Base-by-base conservation (phyloP, 306 rosid species). In the Rosa persica region DNA sequence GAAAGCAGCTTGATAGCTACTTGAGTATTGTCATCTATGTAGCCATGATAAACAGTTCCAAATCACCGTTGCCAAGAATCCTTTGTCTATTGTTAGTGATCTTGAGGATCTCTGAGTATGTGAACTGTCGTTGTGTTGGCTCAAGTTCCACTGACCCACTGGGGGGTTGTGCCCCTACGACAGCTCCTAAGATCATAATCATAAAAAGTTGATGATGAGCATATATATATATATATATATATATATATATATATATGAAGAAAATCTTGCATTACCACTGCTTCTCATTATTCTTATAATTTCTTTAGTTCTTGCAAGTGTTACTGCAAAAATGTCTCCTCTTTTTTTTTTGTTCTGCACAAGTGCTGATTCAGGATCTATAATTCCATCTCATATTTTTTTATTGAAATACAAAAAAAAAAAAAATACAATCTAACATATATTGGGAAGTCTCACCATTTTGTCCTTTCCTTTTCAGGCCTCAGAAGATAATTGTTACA, bases 1-100 rank as follows among this genome's bases (percentile, higher is more conserved):
- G 91, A 87, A 64, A 87, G 88, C 75, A 87, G 73, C 85, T 90
- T 90, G 5, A 87, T 78, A 62, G 92, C 92, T 12, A 90, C 93
- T 82, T 81, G 76, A 75, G 69, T 82, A 30, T 60, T 76, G 49
- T 71, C 79, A n/a, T 84, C 87, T 51, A 82, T 54, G 49, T 42
- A 44, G 10, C 91, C 91, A 46, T 82, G 78, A 68, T 72, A 89
- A 58, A 87, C 93, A 15, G 51, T 68, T 52, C 91, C 89, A 55
- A 84, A 87, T 57, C 89, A 64, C 91, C 91, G 64, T 51, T 82
- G 5, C 87, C 91, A 6, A 89, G 77, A 81, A 76, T 42, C 17
- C 79, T 81, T 20, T 52, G 78, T 65, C 86, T 88, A 75, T 85
- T 84, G 76, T 79, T 77, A 60, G 92, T 90, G 23, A 90, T 84